A percentile compares a stretch with the other conserved stretches of the same genome.
These are phyloP conservation scores for Fusarium praegraminearum DNA, from an alignment of 2,329 filamentous ascomycete genomes.

Conservation along the genomic window DNA sequence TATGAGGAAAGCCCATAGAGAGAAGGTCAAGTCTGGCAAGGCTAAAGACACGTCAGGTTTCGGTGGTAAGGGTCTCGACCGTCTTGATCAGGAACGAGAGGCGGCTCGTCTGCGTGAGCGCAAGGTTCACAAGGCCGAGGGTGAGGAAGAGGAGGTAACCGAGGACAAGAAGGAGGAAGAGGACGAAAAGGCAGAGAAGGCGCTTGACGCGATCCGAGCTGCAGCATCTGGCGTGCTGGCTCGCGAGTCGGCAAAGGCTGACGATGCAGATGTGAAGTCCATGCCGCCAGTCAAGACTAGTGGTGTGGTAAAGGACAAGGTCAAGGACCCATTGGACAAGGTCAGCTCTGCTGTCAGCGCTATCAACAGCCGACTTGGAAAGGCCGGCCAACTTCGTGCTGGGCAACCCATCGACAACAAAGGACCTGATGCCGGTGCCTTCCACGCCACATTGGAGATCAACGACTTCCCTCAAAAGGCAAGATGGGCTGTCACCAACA, in stretches of 20 bases:
- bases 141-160: slow-evolving; percentile 83
- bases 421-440: slow-evolving; percentile 94
- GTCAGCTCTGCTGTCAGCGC: slow-evolving; percentile 90
- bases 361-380: slow-evolving; percentile 91
- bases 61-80: slow-evolving; percentile 92
- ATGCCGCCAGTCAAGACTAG: slow-evolving; percentile 62
- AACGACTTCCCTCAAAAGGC: slow-evolving; percentile 99
- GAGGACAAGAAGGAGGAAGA: slow-evolving; percentile 78
- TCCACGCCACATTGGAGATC: slow-evolving; percentile 97
- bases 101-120: slow-evolving; percentile 87
- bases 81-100: slow-evolving; percentile 90
- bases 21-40: slow-evolving; percentile 93
- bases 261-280: slow-evolving; percentile 53
- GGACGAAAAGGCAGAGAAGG: slow-evolving; percentile 76
- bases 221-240: slow-evolving; percentile 69
- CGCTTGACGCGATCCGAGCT: slow-evolving; percentile 72
- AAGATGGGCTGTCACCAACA: slow-evolving; percentile 97
- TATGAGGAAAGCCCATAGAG: slow-evolving; percentile 79
- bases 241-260: slow-evolving; percentile 63
- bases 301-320: slow-evolving; percentile 67
- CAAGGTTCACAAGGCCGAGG: slow-evolving; percentile 89
- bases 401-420: slow-evolving; percentile 99
- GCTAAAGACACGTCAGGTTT: slow-evolving; percentile 92
- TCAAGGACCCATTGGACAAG: slow-evolving; percentile 81
- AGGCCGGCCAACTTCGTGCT: slow-evolving; percentile 87